Evolutionary conservation across 1,284 basidiomycete genomes (phyloP).

Genomic region (Anthracocystis walkeri): DNA sequence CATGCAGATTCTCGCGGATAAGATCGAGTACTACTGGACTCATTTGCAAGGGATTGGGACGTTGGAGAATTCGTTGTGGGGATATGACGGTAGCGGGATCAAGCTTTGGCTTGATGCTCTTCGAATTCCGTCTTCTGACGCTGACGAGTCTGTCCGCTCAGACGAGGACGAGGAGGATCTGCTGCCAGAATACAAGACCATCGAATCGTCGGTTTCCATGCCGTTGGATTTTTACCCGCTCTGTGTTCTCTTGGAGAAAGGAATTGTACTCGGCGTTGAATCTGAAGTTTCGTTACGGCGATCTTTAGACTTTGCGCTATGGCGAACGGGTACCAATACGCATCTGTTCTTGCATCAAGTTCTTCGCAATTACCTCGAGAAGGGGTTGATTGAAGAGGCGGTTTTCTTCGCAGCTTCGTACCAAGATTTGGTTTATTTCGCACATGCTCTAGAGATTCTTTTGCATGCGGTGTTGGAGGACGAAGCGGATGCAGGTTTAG

Average conservation of each 20-base stretch:
- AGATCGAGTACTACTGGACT: constrained; percentile 98
- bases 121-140: constrained; percentile 75
- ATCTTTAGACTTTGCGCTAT: constrained; percentile 89
- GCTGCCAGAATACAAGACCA: constrained; percentile 73
- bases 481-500: constrained; percentile 74
- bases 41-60: constrained; percentile 91
- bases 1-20: constrained; percentile 94
- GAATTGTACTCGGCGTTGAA: constrained; percentile 95
- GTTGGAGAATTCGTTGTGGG: constrained; percentile 97
- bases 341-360: constrained; percentile 95
- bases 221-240: constrained; percentile 93
- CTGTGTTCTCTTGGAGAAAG: constrained; percentile 97
- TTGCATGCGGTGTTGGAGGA: constrained; percentile 93
- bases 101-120: constrained; percentile 95
- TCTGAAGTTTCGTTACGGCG: constrained; percentile 82
- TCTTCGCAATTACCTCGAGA: constrained; percentile 81
- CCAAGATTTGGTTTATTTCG: constrained; percentile 88
- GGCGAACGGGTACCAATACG: constrained; percentile 91
- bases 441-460: constrained; percentile 92
- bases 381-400: constrained; percentile 72
- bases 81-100: constrained; percentile 89
- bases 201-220: constrained; percentile 92
- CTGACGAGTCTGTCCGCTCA: constrained; percentile 12
- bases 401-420: constrained; percentile 89
- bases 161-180: constrained; percentile 67